Percentiles rank a stretch among this genome's conserved stretches.
These are phyloP conservation scores for Coemansia sp. DNA, from an alignment of 192 early-diverging fungal genomes.

Conservation along the genomic window DNA sequence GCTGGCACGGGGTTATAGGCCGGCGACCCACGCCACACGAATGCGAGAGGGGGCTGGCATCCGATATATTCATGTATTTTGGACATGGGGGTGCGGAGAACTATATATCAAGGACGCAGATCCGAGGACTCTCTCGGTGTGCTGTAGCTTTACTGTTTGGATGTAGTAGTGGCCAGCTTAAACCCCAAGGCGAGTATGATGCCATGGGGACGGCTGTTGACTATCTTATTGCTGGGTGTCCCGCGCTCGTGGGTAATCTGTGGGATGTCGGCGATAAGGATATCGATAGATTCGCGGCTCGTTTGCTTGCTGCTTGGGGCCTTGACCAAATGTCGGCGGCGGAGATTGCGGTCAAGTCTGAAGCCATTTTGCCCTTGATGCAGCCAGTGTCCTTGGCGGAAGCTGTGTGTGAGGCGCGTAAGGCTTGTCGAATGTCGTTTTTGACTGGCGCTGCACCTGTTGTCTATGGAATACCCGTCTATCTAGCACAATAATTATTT, in stretches of 20 bases:
- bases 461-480: conserved; percentile 85
- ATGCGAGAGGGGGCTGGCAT: conserved; percentile 59
- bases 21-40: conserved; percentile 68
- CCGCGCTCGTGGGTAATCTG: conserved; percentile 86
- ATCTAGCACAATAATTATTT: conserved; percentile 14
- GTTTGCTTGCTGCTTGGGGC: conserved; percentile 74
- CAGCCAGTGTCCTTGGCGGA: conserved; percentile 65
- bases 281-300: conserved; percentile 85
- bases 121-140: conserved; percentile 67
- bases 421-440: conserved; percentile 75
- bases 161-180: conserved; percentile 88
- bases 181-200: conserved; percentile 83
- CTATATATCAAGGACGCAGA: conserved; percentile 67
- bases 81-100: conserved; percentile 93
- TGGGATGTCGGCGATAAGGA: conserved; percentile 99
- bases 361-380: not conserved
- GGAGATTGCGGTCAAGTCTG: conserved; percentile 17
- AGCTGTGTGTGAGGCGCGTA: conserved; percentile 71
- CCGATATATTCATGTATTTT: conserved; percentile 81
- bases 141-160: conserved; percentile 87
- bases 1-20: conserved; percentile 77
- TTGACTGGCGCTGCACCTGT: conserved; percentile 92
- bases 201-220: conserved; percentile 79
- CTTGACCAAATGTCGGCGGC: conserved; percentile 40
- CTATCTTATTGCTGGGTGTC: conserved; percentile 85